Conservation (phyloP, 805 yeast species). For the Lipomyces starkeyi region DNA sequence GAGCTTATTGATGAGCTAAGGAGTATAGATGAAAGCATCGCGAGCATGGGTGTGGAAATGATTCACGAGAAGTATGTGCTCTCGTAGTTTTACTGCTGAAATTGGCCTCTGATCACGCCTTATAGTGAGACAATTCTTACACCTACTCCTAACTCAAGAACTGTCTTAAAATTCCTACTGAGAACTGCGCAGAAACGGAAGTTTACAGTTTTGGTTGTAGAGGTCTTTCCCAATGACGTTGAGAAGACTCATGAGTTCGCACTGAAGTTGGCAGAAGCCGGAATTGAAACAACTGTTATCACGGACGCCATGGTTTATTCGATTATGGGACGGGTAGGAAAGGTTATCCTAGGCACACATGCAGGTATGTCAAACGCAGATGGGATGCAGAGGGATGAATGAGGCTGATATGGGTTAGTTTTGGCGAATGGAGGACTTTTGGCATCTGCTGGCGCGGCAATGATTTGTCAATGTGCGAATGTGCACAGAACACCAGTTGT, state of each 20-base stretch:
- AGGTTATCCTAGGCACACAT: constrained; percentile 89
- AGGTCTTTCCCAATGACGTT: constrained; percentile 89
- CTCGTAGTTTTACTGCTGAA: background rate
- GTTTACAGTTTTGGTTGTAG: constrained; percentile 90
- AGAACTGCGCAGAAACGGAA: constrained; percentile 88
- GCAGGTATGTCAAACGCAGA: constrained; percentile 52
- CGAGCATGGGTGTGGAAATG: constrained; percentile 87
- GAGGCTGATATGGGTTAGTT: constrained; percentile 42
- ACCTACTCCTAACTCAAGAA: constrained; percentile 92
- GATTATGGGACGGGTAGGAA: constrained; percentile 96
- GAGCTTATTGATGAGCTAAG: constrained; percentile 91
- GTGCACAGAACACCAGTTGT: constrained; percentile 96
- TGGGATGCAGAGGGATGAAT: background rate
- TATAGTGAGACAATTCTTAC: constrained; percentile 60
- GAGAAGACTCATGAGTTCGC: constrained; percentile 79
- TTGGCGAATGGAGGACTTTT: constrained; percentile 96
- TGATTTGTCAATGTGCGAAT: constrained; percentile 94
- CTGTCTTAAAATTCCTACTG: constrained; percentile 83
- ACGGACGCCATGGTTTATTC: constrained; percentile 95
- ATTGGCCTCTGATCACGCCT: background rate
- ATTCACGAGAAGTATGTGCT: constrained; percentile 80
- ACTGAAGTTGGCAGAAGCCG: constrained; percentile 75
- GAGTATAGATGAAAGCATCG: constrained; percentile 87
- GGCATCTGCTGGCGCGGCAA: constrained; percentile 86
- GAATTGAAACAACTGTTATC: constrained; percentile 85